Evolutionary conservation across 805 yeast species (phyloP).

Genomic region (Candida khao-thaluensis): DNA sequence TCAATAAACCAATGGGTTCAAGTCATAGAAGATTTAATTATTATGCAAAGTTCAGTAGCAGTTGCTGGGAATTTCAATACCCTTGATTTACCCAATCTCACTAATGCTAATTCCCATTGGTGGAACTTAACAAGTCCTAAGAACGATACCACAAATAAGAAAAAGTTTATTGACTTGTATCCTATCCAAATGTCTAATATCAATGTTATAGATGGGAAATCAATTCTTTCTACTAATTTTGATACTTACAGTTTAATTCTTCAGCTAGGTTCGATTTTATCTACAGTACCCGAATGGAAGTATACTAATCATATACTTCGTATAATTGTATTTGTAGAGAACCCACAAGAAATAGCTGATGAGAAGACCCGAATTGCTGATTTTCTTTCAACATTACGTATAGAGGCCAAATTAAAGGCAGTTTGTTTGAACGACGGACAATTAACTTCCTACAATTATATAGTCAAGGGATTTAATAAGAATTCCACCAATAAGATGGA

Average conservation of each 20-base stretch:
- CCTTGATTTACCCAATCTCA: slow-evolving; percentile 57
- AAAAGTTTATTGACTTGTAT: slow-evolving; percentile 75
- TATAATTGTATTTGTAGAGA: slow-evolving; percentile 89
- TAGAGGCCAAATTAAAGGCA: slow-evolving; percentile 77
- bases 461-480: slow-evolving; percentile 64
- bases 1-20: slow-evolving; percentile 86
- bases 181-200: slow-evolving; percentile 97
- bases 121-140: slow-evolving; percentile 12
- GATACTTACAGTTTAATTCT: slow-evolving; percentile 93
- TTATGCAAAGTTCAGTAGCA: slow-evolving; percentile 89
- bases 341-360: slow-evolving; percentile 61
- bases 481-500: slow-evolving; percentile 24
- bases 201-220: slow-evolving; percentile 63
- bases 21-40: slow-evolving; percentile 81
- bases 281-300: slow-evolving; percentile 94
- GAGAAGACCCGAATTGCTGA: slow-evolving; percentile 63
- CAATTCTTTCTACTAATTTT: slow-evolving; percentile 81
- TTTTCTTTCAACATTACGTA: slow-evolving; percentile 73
- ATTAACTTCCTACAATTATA: slow-evolving; percentile 65
- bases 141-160: slow-evolving; percentile 11
- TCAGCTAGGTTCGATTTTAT: slow-evolving; percentile 89
- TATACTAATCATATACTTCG: slow-evolving; percentile 63
- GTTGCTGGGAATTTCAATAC: slow-evolving; percentile 84
- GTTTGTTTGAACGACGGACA: slow-evolving; percentile 60
- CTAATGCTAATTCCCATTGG: neutral